A percentile compares a stretch with the other conserved stretches of the same genome.
phyloP scores from a whole-genome alignment of 352 stramenopile species.

The Globisporangium heterothallicum region DNA sequence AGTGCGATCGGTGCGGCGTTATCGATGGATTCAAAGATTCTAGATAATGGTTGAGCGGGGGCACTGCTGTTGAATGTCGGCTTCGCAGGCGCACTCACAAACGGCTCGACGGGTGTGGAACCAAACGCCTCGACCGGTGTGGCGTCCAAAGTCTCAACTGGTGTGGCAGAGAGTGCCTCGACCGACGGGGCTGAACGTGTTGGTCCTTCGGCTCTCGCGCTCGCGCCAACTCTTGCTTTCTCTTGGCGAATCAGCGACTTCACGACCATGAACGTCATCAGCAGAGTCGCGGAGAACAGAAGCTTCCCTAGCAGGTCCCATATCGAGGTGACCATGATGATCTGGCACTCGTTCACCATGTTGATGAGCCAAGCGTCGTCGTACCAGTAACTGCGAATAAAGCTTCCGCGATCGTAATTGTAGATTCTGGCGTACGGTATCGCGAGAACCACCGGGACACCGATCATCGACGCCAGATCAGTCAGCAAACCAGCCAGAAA shows the following conservation, averaged over 20 bases:
- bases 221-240: not conserved
- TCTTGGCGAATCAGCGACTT: constrained; percentile 9
- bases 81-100: too few species aligned
- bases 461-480: constrained; percentile 17
- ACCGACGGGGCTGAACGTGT: too few species aligned
- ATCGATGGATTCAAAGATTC: not conserved
- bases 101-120: too few species aligned
- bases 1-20: too few species aligned
- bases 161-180: not conserved
- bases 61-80: too few species aligned
- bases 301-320: constrained; percentile 3
- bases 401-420: not conserved
- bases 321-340: constrained; percentile 12
- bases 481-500: constrained; percentile 11
- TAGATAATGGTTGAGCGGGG: too few species aligned
- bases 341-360: constrained; percentile 17
- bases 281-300: constrained; percentile 7
- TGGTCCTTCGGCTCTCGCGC: not conserved
- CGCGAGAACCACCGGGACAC: constrained; percentile 10
- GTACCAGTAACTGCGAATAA: constrained; percentile 13
- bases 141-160: not conserved
- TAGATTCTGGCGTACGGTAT: constrained; percentile 14
- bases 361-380: constrained; percentile 19
- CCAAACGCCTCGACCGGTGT: too few species aligned
- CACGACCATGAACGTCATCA: constrained; percentile 15